Base-by-base conservation (phyloP, 495 filamentous ascomycete species). In the Recurvomyces mirabilis region DNA sequence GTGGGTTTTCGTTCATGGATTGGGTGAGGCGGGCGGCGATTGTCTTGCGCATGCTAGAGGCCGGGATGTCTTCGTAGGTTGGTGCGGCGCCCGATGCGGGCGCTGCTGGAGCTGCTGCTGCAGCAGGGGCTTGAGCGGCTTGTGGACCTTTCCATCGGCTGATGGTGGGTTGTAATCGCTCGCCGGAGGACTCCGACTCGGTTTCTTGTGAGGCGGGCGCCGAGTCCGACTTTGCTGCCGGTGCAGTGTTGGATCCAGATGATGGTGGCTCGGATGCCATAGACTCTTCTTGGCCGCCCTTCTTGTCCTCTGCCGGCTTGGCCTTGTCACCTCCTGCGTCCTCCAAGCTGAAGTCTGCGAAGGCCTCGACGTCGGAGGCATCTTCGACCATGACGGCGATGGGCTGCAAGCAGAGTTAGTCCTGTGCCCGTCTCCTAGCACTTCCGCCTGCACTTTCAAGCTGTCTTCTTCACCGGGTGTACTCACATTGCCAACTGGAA, bases 301-400 rank as follows among this genome's bases (percentile, higher is more conserved):
- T 74, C 57, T 79, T 78, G 46, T 78, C 66, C 19, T 70, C 63
- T 28, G 65, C 56, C 19, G 68, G 60, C 26, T 82, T 61, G 19
- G 68, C 53, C 57, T 88, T 85, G 45, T 77, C 83, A 56, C 87
- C 88, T 53, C 91, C 93, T 41, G 93, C 89, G 70, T 95, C 89
- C 46, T 85, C 78, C 46, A 88, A 55, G 48, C 76, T 83, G 69
- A 95, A 99, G 19, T 76, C 78, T 54, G 84, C 83, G 63, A 99
- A 99, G 38, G 87, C 75, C 13, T 77, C 72, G 44, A 93, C 68
- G 61, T 96, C 88, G 58, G 73, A 75, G 25, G 81, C 86, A 59
- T 94, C 87, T 58, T 95, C 93, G 44, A 95, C 81, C 61, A 95
- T 72, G 46, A 99, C 75, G 48, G 89, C 93, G 60, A 99, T 99